These are phyloP conservation scores for Xanthoceras sorbifolium DNA, from an alignment of 345 rosid genomes.

Conservation along the genomic window DNA sequence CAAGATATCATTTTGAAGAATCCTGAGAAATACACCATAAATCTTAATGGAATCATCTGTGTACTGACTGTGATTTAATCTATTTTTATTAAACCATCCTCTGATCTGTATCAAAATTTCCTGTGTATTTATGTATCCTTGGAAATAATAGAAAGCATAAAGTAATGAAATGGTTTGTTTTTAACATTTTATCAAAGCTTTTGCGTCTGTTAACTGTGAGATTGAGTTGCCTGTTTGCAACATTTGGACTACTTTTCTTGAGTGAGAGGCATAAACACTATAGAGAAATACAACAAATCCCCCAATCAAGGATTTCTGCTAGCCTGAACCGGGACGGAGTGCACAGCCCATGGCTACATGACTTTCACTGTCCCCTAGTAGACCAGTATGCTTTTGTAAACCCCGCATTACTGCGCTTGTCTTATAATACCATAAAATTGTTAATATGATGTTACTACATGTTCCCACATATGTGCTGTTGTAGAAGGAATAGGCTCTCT, in stretches of 20 bases:
- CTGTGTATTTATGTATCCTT: not conserved
- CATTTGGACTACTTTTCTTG: not conserved
- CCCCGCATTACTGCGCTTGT: too few relatives aligned
- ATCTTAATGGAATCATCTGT: slow-evolving; percentile 7
- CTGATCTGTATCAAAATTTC: not conserved
- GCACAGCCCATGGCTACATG: not conserved
- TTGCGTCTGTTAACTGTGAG: not conserved
- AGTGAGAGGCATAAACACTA: not conserved
- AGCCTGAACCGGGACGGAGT: not conserved
- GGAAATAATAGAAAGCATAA: slow-evolving; percentile 6
- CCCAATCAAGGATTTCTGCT: not conserved
- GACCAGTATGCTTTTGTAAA: too few relatives aligned
- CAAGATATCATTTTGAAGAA: slow-evolving; percentile 79
- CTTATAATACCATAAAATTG: not conserved
- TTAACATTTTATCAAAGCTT: not conserved
- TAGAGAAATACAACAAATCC: not conserved
- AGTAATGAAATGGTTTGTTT: not conserved
- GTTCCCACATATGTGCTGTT: not conserved
- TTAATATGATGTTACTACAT: not conserved
- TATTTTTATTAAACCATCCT: not conserved
- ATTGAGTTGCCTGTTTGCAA: not conserved
- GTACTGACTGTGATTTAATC: not conserved
- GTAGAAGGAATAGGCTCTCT: not conserved
- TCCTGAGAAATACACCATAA: slow-evolving; percentile 22
- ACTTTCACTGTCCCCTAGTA: not conserved